Percentiles rank a stretch among this genome's conserved stretches.
Conservation (phyloP, 371 early-diverging fungal species). For the Mucor lusitanicus region DNA sequence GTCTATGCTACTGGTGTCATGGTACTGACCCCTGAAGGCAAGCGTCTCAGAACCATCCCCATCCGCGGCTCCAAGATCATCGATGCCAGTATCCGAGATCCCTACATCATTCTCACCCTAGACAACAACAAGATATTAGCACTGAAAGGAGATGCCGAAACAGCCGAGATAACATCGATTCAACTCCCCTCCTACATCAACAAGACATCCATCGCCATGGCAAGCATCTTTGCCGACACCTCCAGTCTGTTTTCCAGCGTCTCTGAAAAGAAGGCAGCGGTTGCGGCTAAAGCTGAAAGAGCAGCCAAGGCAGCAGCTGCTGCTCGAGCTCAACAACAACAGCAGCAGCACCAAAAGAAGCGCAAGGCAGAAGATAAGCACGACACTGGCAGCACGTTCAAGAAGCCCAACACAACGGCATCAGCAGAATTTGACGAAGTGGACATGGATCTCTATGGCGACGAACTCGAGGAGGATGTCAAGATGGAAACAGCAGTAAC, state of each 20-base stretch:
- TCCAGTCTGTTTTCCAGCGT: slow-evolving; percentile 52
- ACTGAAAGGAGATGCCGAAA: slow-evolving; percentile 57
- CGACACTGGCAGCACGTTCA: neutral
- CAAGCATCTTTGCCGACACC: slow-evolving; percentile 64
- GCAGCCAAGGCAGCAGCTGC: neutral
- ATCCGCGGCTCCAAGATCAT: slow-evolving; percentile 68
- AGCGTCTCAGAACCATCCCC: slow-evolving; percentile 56
- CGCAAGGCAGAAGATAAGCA: slow-evolving; percentile 29
- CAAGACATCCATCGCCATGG: slow-evolving; percentile 48
- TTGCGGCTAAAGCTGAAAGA: slow-evolving; percentile 3
- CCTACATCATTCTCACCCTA: slow-evolving; percentile 75
- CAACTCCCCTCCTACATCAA: slow-evolving; percentile 43
- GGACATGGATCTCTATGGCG: slow-evolving; percentile 70
- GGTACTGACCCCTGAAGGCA: slow-evolving; percentile 69
- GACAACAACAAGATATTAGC: slow-evolving; percentile 66
- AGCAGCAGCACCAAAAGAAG: slow-evolving; percentile 25
- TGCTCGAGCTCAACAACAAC: neutral
- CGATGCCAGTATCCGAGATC: slow-evolving; percentile 79
- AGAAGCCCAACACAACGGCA: slow-evolving; percentile 15
- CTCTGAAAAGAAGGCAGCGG: slow-evolving; percentile 21
- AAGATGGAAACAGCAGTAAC: neutral
- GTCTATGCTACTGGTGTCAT: slow-evolving; percentile 76
- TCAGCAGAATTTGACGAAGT: slow-evolving; percentile 55
- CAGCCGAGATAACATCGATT: slow-evolving; percentile 44
- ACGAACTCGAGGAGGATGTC: slow-evolving; percentile 5